Evolutionary conservation across 164 flowering plant species (phyloP).

Genomic region (Platanus orientalis): DNA sequence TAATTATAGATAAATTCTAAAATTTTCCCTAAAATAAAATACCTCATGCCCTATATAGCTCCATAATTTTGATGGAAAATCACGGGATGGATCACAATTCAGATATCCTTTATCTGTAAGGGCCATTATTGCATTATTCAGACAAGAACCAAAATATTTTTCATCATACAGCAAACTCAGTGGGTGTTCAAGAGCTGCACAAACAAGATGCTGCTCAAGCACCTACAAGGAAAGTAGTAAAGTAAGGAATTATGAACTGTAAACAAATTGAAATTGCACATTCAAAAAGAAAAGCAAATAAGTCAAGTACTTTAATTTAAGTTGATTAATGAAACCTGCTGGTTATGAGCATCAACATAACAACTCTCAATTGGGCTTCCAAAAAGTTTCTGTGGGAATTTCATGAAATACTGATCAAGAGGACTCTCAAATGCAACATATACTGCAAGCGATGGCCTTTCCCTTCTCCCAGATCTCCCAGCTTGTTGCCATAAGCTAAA

Average conservation of each 20-base stretch:
- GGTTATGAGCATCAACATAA: conserved; percentile 74
- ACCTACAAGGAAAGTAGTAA: conserved; percentile 42
- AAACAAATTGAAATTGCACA: not conserved
- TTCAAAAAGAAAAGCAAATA: not conserved
- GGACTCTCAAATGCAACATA: conserved; percentile 96
- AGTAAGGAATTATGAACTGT: not conserved
- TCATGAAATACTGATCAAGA: conserved; percentile 93
- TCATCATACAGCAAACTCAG: conserved; percentile 68
- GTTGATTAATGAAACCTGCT: conserved; percentile 44
- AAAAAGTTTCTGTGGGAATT: conserved; percentile 78
- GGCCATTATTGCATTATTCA: conserved; percentile 37
- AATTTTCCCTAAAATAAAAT: conserved; percentile 5
- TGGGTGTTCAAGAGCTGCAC: conserved; percentile 88
- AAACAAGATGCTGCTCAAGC: conserved; percentile 75
- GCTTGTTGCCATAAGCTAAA: conserved; percentile 97
- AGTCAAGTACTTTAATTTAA: not conserved
- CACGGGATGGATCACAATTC: conserved; percentile 42
- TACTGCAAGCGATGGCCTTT: conserved; percentile 72
- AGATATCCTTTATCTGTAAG: conserved; percentile 57
- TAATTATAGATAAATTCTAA: not conserved
- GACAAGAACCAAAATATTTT: conserved; percentile 70
- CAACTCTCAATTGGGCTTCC: conserved; percentile 79
- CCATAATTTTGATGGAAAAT: conserved; percentile 57
- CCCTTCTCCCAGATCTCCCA: conserved; percentile 95
- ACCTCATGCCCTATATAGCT: conserved; percentile 88